Percentiles rank a stretch among this genome's conserved stretches.
Conservation (phyloP, 345 rosid genomes). For the Cochlearia excelsa region DNA sequence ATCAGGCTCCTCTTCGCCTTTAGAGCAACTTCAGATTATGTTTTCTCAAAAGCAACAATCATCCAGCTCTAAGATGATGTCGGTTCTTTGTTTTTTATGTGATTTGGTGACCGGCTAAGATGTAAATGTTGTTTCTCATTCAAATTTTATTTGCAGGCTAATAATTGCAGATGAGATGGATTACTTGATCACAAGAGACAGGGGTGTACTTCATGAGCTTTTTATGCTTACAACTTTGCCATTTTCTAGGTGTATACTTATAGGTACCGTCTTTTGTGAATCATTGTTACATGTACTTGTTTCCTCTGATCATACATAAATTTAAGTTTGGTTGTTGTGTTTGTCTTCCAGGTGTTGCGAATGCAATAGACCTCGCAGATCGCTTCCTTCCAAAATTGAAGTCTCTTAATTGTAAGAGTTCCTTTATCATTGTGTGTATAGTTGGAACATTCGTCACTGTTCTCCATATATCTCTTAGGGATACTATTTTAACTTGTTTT, state of each 20-base stretch:
- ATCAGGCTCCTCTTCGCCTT: constrained; percentile 48
- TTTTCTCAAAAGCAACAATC: constrained; percentile 56
- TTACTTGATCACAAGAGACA: constrained; percentile 76
- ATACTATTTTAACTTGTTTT: background rate
- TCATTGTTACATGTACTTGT: constrained; percentile 17
- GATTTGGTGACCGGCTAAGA: background rate
- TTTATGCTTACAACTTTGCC: constrained; percentile 90
- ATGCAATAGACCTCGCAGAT: constrained; percentile 88
- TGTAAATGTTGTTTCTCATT: background rate
- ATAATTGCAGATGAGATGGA: constrained; percentile 88
- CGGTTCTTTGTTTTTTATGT: constrained; percentile 21
- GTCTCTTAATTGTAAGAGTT: constrained; percentile 68
- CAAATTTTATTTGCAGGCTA: constrained; percentile 46
- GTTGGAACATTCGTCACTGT: background rate
- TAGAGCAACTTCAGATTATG: constrained; percentile 59
- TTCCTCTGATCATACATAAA: constrained; percentile 24
- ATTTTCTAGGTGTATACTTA: constrained; percentile 67
- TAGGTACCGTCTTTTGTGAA: constrained; percentile 47
- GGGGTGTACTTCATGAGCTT: constrained; percentile 84
- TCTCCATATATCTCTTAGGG: constrained; percentile 8
- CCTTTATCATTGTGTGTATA: constrained; percentile 6
- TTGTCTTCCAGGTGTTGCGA: constrained; percentile 66
- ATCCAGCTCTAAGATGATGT: constrained; percentile 63
- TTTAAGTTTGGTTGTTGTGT: background rate
- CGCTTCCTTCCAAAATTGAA: constrained; percentile 84